A percentile compares a stretch with the other conserved stretches of the same genome.
These are phyloP conservation scores for Setaria viridis DNA, from an alignment of 202 grass and related monocot species.

Conservation along the genomic window DNA sequence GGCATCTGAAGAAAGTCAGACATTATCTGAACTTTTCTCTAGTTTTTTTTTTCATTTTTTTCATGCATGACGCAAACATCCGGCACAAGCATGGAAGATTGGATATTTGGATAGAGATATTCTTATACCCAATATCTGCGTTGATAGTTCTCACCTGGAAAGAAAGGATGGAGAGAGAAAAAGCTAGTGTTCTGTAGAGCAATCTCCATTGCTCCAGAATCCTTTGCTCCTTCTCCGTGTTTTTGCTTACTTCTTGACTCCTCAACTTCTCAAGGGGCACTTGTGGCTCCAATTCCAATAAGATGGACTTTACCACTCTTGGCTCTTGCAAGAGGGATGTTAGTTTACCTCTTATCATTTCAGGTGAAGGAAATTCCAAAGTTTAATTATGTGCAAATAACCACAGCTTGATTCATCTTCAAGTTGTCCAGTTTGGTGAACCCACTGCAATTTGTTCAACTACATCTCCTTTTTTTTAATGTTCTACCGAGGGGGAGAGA, in stretches of 20 bases:
- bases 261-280: conserved; percentile 49
- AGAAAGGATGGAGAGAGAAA: conserved; percentile 31
- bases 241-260: conserved; percentile 44
- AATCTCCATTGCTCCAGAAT: conserved; percentile 53
- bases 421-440: background rate
- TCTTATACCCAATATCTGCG: conserved; percentile 42
- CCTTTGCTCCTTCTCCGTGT: conserved; percentile 19
- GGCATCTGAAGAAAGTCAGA: conserved; percentile 49
- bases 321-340: conserved; percentile 32
- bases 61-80: conserved; percentile 52
- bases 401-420: background rate
- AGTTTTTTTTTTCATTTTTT: background rate
- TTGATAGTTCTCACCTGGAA: conserved; percentile 52
- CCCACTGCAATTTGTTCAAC: conserved; percentile 11
- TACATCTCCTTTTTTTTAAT: no score
- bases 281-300: background rate
- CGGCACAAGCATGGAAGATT: conserved; percentile 20
- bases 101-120: conserved; percentile 55
- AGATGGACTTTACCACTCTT: background rate
- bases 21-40: conserved; percentile 45
- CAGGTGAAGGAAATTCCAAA: background rate
- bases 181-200: conserved; percentile 42
- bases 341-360: conserved; percentile 18
- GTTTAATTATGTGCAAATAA: background rate
- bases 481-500: no score